Percentiles rank a stretch among this genome's conserved stretches.
These are phyloP conservation scores for Ustilago xerochloae DNA, from an alignment of 1,284 basidiomycete species.

Conservation along the genomic window DNA sequence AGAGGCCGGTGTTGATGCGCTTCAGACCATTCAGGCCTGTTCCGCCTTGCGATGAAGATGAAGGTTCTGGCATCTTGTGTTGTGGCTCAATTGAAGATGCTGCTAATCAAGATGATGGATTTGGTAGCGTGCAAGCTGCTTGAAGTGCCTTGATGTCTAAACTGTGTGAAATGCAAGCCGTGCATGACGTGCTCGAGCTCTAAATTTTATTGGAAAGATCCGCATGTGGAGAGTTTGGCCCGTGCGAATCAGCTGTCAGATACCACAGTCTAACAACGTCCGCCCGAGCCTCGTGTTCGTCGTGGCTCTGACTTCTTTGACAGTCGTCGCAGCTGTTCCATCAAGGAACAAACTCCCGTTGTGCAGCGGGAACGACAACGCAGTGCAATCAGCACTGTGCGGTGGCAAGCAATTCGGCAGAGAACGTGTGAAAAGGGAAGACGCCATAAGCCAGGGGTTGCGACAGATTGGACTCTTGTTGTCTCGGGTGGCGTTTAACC, in stretches of 20 bases:
- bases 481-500: constrained; percentile 17
- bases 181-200: constrained; percentile 1
- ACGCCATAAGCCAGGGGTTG: constrained; percentile 2
- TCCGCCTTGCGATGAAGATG: neutral
- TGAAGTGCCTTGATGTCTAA: neutral
- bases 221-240: neutral
- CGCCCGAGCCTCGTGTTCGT: too few species aligned
- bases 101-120: neutral
- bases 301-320: too few species aligned
- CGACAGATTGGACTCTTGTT: constrained; percentile 10
- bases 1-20: constrained; percentile 31
- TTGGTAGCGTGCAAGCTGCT: too few species aligned
- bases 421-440: neutral
- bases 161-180: neutral
- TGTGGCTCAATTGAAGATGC: neutral
- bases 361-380: neutral
- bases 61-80: constrained; percentile 1
- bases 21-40: neutral
- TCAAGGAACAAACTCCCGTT: neutral
- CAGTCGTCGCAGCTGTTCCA: neutral
- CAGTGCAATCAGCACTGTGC: neutral
- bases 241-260: neutral
- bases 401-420: neutral
- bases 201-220: neutral
- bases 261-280: neutral